Base-by-base conservation (phyloP, 2,329 filamentous ascomycete genomes). In the Colletotrichum sp. region DNA sequence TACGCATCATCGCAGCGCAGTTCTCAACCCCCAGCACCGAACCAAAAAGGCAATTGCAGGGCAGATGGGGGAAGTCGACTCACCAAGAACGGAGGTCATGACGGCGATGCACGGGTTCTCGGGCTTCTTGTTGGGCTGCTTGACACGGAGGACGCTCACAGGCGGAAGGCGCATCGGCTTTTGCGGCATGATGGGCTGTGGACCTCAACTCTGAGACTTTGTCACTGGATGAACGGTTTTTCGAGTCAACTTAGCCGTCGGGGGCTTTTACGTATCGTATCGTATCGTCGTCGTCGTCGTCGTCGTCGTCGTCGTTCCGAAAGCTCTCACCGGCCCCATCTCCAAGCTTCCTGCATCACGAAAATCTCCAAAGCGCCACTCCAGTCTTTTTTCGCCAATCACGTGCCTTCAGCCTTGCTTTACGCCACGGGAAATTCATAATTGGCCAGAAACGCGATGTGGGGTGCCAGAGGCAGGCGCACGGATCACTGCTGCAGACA, bases 81-180 rank as follows among this genome's bases (percentile, higher is more conserved):
- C 85, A 91, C 90, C 86, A 43, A 92, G 86, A 21, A 92, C 90
- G 18, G 87, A 88, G 26, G 89, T 88, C 91, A 92, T 92, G 83
- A 91, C 85, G 63, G 84, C 82, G 66, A 91, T 82, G 81, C 91
- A 92, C 7, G 90, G 89, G 79, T 90, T 90, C 76, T 87, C 84
- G 68, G 85, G 82, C 78, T 85, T 80, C 75, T 85, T 86, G 83
- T 90, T 90, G 24, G 90, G 87, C 75, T 89, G 84, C 80, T 88
- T 87, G 77, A 92, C 89, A 77, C 90, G 90, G 69, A 92, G 86
- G 43, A 82, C 82, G 81, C 88, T 87, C 76, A 93, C 83, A 3
- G 91, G 91, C 75, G 91, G 90, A 3, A 93, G 87, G 61, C 90
- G 90, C 63, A 91, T 90, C 32, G 90, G 87, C 78, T 88, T 90